phyloP scores from a whole-genome alignment of 768 basidiomycete genomes.

The Lentinula lateritia region DNA sequence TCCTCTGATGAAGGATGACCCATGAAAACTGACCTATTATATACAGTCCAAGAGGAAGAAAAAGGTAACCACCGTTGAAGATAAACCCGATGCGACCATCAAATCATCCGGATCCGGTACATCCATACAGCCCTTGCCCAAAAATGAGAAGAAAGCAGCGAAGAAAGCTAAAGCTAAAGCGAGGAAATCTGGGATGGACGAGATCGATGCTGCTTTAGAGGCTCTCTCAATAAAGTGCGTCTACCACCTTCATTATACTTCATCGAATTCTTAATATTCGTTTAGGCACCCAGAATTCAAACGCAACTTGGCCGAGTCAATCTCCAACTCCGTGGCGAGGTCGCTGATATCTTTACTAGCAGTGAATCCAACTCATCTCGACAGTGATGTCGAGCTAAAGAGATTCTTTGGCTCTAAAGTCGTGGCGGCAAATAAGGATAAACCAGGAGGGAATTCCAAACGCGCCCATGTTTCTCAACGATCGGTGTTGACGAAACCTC shows the following conservation, averaged over 20 bases:
- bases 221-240: conserved; percentile 76
- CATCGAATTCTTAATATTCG: neutral
- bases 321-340: conserved; percentile 22
- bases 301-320: conserved; percentile 13
- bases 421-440: conserved; percentile 53
- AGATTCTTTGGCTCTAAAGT: conserved; percentile 94
- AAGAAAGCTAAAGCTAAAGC: conserved; percentile 65
- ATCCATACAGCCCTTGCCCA: conserved; percentile 14
- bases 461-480: conserved; percentile 42
- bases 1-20: neutral
- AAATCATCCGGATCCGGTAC: neutral
- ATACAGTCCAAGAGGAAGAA: conserved; percentile 30
- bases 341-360: conserved; percentile 56
- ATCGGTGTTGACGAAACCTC: conserved; percentile 74
- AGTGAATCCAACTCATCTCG: conserved; percentile 77
- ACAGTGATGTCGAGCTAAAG: conserved; percentile 85
- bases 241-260: neutral
- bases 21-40: neutral
- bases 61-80: conserved; percentile 20
- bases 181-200: conserved; percentile 63
- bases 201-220: conserved; percentile 78
- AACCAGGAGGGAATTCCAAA: conserved; percentile 26
- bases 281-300: conserved; percentile 50
- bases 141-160: conserved; percentile 50
- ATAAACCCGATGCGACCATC: neutral